These are phyloP conservation scores for Pichia membranifaciens DNA, from an alignment of 805 yeast genomes.

Conservation along the genomic window DNA sequence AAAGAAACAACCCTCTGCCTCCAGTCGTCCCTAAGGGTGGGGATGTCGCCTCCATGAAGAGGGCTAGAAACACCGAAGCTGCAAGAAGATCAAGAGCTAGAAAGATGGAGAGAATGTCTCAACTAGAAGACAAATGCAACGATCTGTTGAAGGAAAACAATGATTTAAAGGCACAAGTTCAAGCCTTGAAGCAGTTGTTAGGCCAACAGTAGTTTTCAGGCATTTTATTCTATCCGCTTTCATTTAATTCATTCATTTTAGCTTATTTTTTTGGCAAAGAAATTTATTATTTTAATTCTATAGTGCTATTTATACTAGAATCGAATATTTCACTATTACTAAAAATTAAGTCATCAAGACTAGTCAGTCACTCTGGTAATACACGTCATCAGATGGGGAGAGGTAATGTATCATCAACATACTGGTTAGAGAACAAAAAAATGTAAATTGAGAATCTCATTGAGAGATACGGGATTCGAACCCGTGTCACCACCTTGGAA, in stretches of 20 bases:
- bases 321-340: not conserved
- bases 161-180: slow-evolving; percentile 57
- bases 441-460: slow-evolving; percentile 7
- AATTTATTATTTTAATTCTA: not conserved
- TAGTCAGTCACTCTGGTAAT: no score
- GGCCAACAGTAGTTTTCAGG: slow-evolving; percentile 13
- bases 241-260: not conserved
- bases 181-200: slow-evolving; percentile 41
- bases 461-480: slow-evolving; percentile 91
- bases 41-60: slow-evolving; percentile 73
- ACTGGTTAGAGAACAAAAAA: not conserved
- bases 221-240: not conserved
- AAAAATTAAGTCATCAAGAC: not conserved
- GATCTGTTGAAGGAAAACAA: slow-evolving; percentile 53
- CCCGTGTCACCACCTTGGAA: slow-evolving; percentile 94
- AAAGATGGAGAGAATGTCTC: slow-evolving; percentile 81
- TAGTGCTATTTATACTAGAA: not conserved
- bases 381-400: no score
- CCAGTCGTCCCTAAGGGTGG: slow-evolving; percentile 56
- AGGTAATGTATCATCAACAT: no score
- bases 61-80: slow-evolving; percentile 97
- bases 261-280: not conserved
- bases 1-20: slow-evolving; percentile 61
- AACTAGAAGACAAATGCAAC: slow-evolving; percentile 74
- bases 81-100: slow-evolving; percentile 94